phyloP scores from a whole-genome alignment of 2,329 filamentous ascomycete genomes.

The Metarhizium album region DNA sequence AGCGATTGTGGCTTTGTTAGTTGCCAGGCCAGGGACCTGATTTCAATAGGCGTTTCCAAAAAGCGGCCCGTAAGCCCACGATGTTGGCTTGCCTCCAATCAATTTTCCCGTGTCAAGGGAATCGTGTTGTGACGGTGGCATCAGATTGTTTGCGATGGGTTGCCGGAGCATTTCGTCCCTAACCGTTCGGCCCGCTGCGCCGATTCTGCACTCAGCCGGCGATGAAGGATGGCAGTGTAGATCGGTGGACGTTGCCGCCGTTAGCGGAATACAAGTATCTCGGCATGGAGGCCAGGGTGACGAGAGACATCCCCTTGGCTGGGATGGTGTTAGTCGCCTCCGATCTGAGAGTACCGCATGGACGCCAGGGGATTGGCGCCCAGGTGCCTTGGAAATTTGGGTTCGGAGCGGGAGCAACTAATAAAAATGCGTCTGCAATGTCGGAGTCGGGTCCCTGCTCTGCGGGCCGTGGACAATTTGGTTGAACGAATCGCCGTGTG shows the following conservation, averaged over 20 bases:
- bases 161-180: constrained; percentile 8
- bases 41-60: background rate
- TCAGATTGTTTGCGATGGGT: background rate
- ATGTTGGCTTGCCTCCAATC: background rate
- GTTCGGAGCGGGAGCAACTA: no score
- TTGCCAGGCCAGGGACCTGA: background rate
- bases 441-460: no score
- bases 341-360: no score
- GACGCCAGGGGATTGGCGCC: no score
- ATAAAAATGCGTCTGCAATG: no score
- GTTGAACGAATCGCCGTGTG: no score
- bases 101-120: background rate
- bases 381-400: no score
- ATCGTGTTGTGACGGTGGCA: background rate
- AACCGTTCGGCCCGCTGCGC: background rate
- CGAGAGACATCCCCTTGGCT: background rate
- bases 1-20: background rate
- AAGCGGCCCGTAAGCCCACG: background rate
- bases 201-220: constrained; percentile 6
- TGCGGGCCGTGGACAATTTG: no score
- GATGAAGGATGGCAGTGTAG: constrained; percentile 1
- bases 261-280: constrained; percentile 1
- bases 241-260: background rate
- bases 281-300: no score
- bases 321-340: background rate